phyloP scores from a whole-genome alignment of 441 rosid species.

The Arabidopsis lyrata region DNA sequence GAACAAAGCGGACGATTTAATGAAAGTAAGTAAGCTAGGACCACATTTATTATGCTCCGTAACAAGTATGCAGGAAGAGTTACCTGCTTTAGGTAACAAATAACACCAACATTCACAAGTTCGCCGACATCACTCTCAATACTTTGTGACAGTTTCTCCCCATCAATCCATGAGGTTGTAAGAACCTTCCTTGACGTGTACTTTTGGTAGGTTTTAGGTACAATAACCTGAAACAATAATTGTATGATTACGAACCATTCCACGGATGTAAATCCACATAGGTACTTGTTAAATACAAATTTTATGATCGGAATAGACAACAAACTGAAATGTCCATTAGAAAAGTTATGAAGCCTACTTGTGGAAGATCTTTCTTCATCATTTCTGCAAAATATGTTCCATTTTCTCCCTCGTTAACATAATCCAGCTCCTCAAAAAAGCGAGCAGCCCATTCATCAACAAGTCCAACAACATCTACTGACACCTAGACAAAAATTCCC shows the following conservation, averaged over 20 bases:
- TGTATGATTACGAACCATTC: constrained; percentile 20
- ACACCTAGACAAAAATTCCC: constrained; percentile 55
- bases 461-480: constrained; percentile 91
- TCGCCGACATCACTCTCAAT: constrained; percentile 97
- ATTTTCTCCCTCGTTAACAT: constrained; percentile 94
- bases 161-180: constrained; percentile 91
- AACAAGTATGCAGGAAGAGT: constrained; percentile 19
- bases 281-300: neutral
- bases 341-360: constrained; percentile 58
- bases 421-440: constrained; percentile 97
- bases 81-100: constrained; percentile 99
- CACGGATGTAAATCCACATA: constrained; percentile 13
- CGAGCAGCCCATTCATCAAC: constrained; percentile 99
- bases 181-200: constrained; percentile 98
- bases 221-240: constrained; percentile 69
- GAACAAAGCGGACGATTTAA: constrained; percentile 1
- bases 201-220: constrained; percentile 81
- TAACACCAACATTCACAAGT: constrained; percentile 96
- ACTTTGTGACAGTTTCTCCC: constrained; percentile 95
- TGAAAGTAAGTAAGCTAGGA: neutral
- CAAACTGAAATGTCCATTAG: neutral
- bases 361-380: constrained; percentile 99
- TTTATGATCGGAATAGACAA: neutral
- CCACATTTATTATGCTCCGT: neutral
- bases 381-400: constrained; percentile 89